These are phyloP conservation scores for Borovskyia barvae DNA, from an alignment of 208 protist species.

Conservation along the genomic window DNA sequence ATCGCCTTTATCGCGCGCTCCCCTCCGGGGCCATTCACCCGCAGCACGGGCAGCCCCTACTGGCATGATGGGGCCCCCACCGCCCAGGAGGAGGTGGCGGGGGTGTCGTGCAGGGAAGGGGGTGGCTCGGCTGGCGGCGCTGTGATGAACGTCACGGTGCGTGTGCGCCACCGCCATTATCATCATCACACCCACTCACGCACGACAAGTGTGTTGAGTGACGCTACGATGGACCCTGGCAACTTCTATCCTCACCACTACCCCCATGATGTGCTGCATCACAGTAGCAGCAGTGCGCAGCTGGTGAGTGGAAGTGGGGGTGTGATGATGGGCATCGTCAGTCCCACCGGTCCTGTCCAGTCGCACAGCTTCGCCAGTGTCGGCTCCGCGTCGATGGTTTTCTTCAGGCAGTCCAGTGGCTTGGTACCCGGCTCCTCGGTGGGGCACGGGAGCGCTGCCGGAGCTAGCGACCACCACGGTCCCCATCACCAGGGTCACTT, in stretches of 20 bases:
- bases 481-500: neutral
- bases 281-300: neutral
- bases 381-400: constrained; percentile 2
- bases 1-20: neutral
- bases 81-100: constrained; percentile 1
- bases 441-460: neutral
- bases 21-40: neutral
- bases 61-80: neutral
- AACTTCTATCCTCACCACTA: constrained; percentile 1
- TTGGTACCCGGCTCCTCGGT: neutral
- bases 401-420: neutral
- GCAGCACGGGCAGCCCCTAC: constrained; percentile 9
- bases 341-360: neutral
- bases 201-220: constrained; percentile 30
- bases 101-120: neutral
- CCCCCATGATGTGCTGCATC: neutral
- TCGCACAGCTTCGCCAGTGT: constrained; percentile 18
- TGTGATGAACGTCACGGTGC: constrained; percentile 34
- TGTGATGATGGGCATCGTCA: neutral
- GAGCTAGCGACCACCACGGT: constrained; percentile 1
- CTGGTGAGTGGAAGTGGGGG: constrained; percentile 3
- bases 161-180: constrained; percentile 22
- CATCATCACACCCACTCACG: constrained; percentile 9
- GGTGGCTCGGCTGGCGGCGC: neutral
- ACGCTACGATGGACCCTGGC: constrained; percentile 13